Percentiles rank a stretch among this genome's conserved stretches.
Evolutionary conservation across 73 alveolate genomes (phyloP).

Genomic region (Paramecium pentaurelia): DNA sequence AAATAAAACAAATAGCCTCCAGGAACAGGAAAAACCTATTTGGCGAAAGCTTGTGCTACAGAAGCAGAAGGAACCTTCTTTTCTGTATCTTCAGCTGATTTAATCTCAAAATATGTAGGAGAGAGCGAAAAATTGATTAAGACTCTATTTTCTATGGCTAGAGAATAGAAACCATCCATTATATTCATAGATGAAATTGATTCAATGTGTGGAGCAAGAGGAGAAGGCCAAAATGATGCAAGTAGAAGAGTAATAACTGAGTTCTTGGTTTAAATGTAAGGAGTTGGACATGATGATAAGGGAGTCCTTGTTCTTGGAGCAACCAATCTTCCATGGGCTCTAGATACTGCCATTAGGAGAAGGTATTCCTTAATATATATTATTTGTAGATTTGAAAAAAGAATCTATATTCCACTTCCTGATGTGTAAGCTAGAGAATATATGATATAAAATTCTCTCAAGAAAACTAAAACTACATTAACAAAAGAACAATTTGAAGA

Average conservation of each 20-base stretch:
- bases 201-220: constrained; percentile 91
- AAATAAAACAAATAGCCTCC: constrained; percentile 78
- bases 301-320: constrained; percentile 97
- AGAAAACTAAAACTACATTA: constrained; percentile 81
- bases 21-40: constrained; percentile 98
- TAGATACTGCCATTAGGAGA: constrained; percentile 97
- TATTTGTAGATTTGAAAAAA: constrained; percentile 87
- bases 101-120: constrained; percentile 89
- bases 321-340: constrained; percentile 98
- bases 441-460: constrained; percentile 78
- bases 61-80: constrained; percentile 98
- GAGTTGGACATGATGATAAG: constrained; percentile 94
- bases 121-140: constrained; percentile 90
- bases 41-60: constrained; percentile 99
- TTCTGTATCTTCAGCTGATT: constrained; percentile 81
- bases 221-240: constrained; percentile 98
- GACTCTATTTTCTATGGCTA: constrained; percentile 93
- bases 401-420: constrained; percentile 98
- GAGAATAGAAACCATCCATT: constrained; percentile 97
- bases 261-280: constrained; percentile 96
- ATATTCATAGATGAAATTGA: constrained; percentile 98
- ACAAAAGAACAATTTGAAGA: constrained; percentile 79
- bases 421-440: constrained; percentile 82
- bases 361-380: not conserved
- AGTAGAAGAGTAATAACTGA: constrained; percentile 96